phyloP scores from a whole-genome alignment of 2,329 filamentous ascomycete genomes.

The Ciborinia camelliae region DNA sequence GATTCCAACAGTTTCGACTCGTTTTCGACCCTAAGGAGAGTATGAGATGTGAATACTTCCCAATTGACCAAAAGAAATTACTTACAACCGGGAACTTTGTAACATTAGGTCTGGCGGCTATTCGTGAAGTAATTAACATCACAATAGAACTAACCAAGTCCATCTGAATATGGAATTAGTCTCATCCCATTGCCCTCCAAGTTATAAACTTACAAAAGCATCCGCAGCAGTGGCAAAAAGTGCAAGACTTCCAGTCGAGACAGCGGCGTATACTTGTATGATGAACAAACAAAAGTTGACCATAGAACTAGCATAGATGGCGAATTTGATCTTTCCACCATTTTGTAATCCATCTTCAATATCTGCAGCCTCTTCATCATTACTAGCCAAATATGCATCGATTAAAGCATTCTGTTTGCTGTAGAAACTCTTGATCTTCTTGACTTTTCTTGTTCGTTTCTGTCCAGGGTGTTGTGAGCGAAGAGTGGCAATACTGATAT shows the following conservation, averaged over 20 bases:
- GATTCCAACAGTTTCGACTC: conserved; percentile 93
- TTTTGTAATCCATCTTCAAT: conserved; percentile 45
- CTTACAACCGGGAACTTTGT: conserved; percentile 17
- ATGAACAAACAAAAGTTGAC: conserved; percentile 77
- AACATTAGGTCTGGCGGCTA: conserved; percentile 65
- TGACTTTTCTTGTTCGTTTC: conserved; percentile 36
- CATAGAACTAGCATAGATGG: conserved; percentile 64
- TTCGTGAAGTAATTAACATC: conserved; percentile 80
- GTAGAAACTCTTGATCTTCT: conserved; percentile 47
- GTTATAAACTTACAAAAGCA: conserved; percentile 50
- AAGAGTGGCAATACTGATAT: conserved; percentile 44
- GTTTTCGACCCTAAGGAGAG: conserved; percentile 35
- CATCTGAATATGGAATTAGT: conserved; percentile 8
- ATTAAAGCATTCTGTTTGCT: conserved; percentile 48
- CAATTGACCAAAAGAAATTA: not conserved
- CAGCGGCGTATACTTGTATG: conserved; percentile 85
- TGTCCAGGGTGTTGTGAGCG: conserved; percentile 47
- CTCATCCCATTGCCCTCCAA: not conserved
- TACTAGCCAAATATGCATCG: conserved; percentile 52
- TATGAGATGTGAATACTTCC: not conserved
- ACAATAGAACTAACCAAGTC: conserved; percentile 84
- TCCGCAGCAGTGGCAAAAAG: conserved; percentile 98
- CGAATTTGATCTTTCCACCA: conserved; percentile 32
- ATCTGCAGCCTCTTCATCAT: conserved; percentile 52
- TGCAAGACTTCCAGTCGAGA: conserved; percentile 83